Percentiles rank a stretch among this genome's conserved stretches.
phyloP scores from a whole-genome alignment of 2,329 filamentous ascomycete genomes.

The Trichophyton rubrum region DNA sequence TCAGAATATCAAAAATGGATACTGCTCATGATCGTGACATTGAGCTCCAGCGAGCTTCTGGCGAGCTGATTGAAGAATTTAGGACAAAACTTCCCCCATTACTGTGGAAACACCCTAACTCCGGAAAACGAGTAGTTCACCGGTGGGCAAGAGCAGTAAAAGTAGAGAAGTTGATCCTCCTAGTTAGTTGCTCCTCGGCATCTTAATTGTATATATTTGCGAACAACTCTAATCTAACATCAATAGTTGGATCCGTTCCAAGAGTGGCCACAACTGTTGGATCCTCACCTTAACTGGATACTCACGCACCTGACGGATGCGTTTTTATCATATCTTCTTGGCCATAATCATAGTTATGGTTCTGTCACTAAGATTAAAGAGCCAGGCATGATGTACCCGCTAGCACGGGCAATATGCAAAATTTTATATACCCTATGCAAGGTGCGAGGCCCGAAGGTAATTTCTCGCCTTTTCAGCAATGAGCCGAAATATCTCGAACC shows the following conservation, averaged over 20 bases:
- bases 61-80: constrained; percentile 32
- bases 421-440: constrained; percentile 89
- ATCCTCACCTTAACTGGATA: constrained; percentile 65
- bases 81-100: constrained; percentile 31
- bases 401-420: constrained; percentile 60
- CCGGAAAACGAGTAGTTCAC: constrained; percentile 22
- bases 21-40: constrained; percentile 33
- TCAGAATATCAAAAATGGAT: constrained; percentile 26
- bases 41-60: constrained; percentile 36
- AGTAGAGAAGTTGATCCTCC: constrained; percentile 28
- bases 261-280: constrained; percentile 85
- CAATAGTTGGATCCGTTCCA: constrained; percentile 71
- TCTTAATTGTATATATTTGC: constrained; percentile 5
- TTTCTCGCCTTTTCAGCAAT: constrained; percentile 80
- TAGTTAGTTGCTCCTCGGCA: constrained; percentile 22
- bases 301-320: constrained; percentile 62
- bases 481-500: constrained; percentile 76
- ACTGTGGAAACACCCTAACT: constrained; percentile 26
- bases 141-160: constrained; percentile 28
- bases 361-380: constrained; percentile 19
- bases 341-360: constrained; percentile 32
- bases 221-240: neutral
- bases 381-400: constrained; percentile 28
- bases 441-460: constrained; percentile 82
- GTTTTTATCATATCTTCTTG: constrained; percentile 54